A percentile compares a stretch with the other conserved stretches of the same genome.
Conservation (phyloP, 2,329 filamentous ascomycete species). For the Apiospora pterosperma region DNA sequence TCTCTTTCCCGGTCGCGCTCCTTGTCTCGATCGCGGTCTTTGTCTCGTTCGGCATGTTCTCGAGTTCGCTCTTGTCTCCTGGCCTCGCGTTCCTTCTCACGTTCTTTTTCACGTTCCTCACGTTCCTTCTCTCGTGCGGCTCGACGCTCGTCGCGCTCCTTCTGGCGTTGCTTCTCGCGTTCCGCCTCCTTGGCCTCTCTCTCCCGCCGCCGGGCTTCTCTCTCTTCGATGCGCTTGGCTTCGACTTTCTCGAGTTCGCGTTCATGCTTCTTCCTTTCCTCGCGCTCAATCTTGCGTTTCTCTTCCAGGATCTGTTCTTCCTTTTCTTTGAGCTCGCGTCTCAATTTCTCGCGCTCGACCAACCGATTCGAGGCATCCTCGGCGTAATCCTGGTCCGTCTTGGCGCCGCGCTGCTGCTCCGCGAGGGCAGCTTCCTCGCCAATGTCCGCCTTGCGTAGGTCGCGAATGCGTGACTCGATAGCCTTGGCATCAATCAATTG, state of each 20-base stretch:
- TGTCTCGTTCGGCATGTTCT: slow-evolving; percentile 17
- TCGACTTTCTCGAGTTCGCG: slow-evolving; percentile 48
- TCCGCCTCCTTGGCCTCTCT: slow-evolving; percentile 32
- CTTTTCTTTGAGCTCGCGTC: slow-evolving; percentile 57
- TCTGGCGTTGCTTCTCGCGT: slow-evolving; percentile 43
- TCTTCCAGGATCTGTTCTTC: slow-evolving; percentile 61
- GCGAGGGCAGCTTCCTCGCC: slow-evolving; percentile 65
- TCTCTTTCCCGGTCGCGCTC: slow-evolving; percentile 36
- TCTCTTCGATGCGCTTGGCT: slow-evolving; percentile 45
- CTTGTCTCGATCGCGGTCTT: slow-evolving; percentile 29
- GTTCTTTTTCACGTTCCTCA: slow-evolving; percentile 37
- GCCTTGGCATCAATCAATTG: slow-evolving; percentile 64
- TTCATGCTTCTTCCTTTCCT: slow-evolving; percentile 51
- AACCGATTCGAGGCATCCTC: slow-evolving; percentile 60
- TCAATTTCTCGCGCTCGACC: slow-evolving; percentile 57
- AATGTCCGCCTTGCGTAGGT: slow-evolving; percentile 64
- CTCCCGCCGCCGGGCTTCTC: slow-evolving; percentile 46
- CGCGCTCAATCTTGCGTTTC: slow-evolving; percentile 54
- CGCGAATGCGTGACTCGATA: slow-evolving; percentile 68
- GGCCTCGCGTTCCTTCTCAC: slow-evolving; percentile 26
- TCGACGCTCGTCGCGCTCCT: slow-evolving; percentile 53
- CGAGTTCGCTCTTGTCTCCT: background rate
- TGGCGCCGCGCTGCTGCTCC: slow-evolving; percentile 63
- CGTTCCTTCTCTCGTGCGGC: slow-evolving; percentile 44
- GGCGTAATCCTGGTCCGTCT: slow-evolving; percentile 72